Conservation (phyloP, 441 rosid genomes). For the Populus hybrid region DNA sequence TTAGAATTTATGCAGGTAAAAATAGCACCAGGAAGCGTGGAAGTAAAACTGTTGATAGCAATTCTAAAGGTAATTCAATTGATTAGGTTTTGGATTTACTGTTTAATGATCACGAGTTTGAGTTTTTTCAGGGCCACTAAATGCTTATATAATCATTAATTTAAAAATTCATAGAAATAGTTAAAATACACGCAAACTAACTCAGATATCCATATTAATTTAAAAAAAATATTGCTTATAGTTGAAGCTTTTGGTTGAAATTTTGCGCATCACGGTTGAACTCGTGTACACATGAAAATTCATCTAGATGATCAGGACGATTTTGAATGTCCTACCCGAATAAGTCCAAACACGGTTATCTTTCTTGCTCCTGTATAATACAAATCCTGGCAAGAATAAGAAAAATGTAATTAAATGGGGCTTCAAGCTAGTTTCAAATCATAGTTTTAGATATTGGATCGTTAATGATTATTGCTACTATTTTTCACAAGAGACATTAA, state of each 20-base stretch:
- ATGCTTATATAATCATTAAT: fast-evolving
- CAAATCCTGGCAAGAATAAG: neutral
- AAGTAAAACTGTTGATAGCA: no score
- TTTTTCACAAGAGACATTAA: no score
- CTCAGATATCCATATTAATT: no score
- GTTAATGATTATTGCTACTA: no score
- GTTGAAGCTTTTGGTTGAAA: neutral
- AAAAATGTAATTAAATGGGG: neutral
- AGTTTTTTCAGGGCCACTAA: fast-evolving
- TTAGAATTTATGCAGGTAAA: neutral
- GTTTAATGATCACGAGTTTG: no score
- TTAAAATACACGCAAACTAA: fast-evolving
- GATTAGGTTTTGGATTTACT: no score
- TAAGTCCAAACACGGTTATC: neutral
- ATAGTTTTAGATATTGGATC: no score
- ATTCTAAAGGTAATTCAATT: fast-evolving
- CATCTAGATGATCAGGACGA: neutral
- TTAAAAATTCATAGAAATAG: fast-evolving
- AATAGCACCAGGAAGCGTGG: neutral
- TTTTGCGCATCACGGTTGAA: neutral
- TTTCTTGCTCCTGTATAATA: neutral
- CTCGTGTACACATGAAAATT: neutral
- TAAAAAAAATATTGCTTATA: no score
- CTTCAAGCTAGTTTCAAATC: neutral
- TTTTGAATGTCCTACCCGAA: neutral